A percentile compares a stretch with the other conserved stretches of the same genome.
phyloP scores from a whole-genome alignment of 179 eudicot genomes.

The Vitellaria paradoxa region DNA sequence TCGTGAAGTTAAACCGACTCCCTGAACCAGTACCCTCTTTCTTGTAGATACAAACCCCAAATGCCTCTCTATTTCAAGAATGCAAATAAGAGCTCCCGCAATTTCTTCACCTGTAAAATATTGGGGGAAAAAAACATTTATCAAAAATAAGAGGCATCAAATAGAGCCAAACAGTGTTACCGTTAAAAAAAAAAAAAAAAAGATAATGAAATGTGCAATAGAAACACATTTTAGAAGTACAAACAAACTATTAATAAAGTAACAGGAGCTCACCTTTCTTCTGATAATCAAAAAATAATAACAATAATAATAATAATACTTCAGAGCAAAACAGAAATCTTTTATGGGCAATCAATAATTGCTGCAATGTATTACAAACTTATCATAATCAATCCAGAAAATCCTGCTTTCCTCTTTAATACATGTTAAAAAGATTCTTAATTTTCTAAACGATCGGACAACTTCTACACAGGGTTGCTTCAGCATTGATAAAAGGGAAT shows the following conservation, averaged over 20 bases:
- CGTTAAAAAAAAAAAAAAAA: not conserved
- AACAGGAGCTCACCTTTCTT: conserved; percentile 1
- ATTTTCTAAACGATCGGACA: not conserved
- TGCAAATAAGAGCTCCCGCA: not conserved
- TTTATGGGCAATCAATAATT: not conserved
- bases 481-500: not conserved
- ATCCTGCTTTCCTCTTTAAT: not conserved
- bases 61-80: conserved; percentile 4
- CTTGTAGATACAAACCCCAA: conserved; percentile 12
- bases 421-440: not conserved
- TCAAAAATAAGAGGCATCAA: not conserved
- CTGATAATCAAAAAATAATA: not conserved
- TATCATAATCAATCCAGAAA: not conserved
- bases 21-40: conserved; percentile 46
- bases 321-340: not conserved
- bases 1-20: conserved; percentile 35
- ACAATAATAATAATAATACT: not conserved
- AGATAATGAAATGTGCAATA: not conserved
- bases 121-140: not conserved
- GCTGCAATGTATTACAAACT: not conserved
- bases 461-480: not conserved
- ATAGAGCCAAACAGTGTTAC: not conserved
- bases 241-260: not conserved
- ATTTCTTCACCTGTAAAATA: not conserved
- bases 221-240: not conserved